Conservation (phyloP, 1,139 yeast genomes). For the Candida dubliniensis region DNA sequence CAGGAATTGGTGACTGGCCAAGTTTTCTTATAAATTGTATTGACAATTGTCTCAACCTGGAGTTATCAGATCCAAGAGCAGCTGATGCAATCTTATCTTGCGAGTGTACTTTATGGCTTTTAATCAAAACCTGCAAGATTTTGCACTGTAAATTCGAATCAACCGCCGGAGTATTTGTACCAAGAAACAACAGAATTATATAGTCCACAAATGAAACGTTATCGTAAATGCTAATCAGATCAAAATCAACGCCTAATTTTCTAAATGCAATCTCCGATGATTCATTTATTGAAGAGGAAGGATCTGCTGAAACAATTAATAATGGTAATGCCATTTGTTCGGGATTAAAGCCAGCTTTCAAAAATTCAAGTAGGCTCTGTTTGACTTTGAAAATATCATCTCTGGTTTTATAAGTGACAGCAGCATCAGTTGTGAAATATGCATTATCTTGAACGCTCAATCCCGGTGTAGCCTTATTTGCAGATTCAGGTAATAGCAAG, state of each 20-base stretch:
- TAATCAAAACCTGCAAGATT: slow-evolving; percentile 51
- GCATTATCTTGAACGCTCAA: slow-evolving; percentile 53
- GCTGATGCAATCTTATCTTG: slow-evolving; percentile 43
- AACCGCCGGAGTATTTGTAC: slow-evolving; percentile 53
- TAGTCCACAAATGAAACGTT: slow-evolving; percentile 33
- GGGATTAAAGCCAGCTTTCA: slow-evolving; percentile 41
- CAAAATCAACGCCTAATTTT: slow-evolving; percentile 53
- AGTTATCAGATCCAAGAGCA: slow-evolving; percentile 57
- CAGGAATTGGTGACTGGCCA: slow-evolving; percentile 23
- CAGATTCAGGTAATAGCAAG: slow-evolving; percentile 48
- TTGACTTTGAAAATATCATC: slow-evolving; percentile 52
- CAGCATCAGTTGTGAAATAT: slow-evolving; percentile 69
- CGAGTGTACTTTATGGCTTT: slow-evolving; percentile 52
- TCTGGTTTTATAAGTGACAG: slow-evolving; percentile 52
- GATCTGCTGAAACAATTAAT: slow-evolving; percentile 66
- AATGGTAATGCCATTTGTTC: slow-evolving; percentile 41
- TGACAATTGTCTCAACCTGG: slow-evolving; percentile 49
- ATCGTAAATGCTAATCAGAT: slow-evolving; percentile 27
- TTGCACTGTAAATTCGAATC: slow-evolving; percentile 56
- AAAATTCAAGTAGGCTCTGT: slow-evolving; percentile 31
- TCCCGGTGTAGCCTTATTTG: slow-evolving; percentile 49
- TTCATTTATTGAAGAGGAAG: slow-evolving; percentile 53
- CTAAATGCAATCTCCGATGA: slow-evolving; percentile 52
- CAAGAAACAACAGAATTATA: slow-evolving; percentile 49
- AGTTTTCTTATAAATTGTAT: slow-evolving; percentile 65